phyloP scores from a whole-genome alignment of 441 rosid genomes.

The Croton laevigatus region DNA sequence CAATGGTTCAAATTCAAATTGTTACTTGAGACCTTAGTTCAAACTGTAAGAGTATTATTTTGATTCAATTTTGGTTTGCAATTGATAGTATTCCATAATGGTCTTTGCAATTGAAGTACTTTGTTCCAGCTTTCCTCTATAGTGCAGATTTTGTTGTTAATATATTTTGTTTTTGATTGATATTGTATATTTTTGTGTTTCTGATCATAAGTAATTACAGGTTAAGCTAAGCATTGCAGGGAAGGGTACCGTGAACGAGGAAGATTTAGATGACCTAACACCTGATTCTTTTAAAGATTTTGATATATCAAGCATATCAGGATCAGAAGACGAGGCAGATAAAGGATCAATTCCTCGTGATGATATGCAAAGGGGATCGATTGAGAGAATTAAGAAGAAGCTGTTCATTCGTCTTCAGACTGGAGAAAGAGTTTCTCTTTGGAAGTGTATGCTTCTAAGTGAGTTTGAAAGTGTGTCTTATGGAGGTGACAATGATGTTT shows the following conservation, averaged over 20 bases:
- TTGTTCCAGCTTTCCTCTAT: neutral
- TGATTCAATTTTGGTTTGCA: neutral
- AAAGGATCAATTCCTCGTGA: conserved; percentile 25
- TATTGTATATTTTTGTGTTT: neutral
- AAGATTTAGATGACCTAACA: conserved; percentile 77
- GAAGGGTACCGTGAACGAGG: conserved; percentile 67
- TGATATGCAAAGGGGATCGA: conserved; percentile 35
- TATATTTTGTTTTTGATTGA: neutral
- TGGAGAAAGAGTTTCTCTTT: conserved; percentile 71
- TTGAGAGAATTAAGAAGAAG: conserved; percentile 49
- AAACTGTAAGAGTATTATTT: neutral
- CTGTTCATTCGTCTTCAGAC: conserved; percentile 55
- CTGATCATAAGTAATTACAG: conserved; percentile 28
- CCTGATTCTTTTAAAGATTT: conserved; percentile 67
- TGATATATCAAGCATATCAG: conserved; percentile 90
- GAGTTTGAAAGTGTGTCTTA: conserved; percentile 53
- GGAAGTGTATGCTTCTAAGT: conserved; percentile 65
- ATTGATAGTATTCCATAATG: neutral
- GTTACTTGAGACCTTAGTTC: neutral
- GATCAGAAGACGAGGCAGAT: conserved; percentile 90
- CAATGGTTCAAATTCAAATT: neutral
- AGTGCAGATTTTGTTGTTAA: too few relatives aligned
- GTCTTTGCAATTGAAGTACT: neutral
- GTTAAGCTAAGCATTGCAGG: conserved; percentile 86
- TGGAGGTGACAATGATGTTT: conserved; percentile 34